Percentiles rank a stretch among this genome's conserved stretches.
These are phyloP conservation scores for Fusarium sp. DNA, from an alignment of 2,329 filamentous ascomycete species.

Conservation along the genomic window DNA sequence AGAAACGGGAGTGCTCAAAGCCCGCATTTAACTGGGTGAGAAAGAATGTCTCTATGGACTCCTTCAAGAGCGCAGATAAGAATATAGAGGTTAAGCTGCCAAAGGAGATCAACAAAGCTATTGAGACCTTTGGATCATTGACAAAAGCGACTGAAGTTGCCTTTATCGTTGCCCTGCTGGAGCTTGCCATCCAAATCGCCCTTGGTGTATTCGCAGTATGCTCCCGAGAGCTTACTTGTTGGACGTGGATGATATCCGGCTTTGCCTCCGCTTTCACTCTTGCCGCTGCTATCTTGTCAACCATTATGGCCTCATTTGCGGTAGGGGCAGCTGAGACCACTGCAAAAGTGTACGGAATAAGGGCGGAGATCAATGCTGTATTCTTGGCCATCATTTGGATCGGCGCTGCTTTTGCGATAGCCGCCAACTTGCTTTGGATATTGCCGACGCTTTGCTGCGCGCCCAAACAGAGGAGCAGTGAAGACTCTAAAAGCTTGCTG, in stretches of 20 bases:
- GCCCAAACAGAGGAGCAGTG: neutral
- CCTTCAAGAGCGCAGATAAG: neutral
- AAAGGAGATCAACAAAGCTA: neutral
- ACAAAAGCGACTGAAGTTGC: neutral
- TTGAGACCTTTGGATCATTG: neutral
- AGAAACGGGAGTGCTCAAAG: neutral
- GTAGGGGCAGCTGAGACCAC: neutral
- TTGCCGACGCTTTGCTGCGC: neutral
- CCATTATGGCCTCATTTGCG: neutral
- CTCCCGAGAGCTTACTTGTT: neutral
- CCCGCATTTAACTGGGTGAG: neutral
- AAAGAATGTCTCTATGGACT: neutral
- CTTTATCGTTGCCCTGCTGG: neutral
- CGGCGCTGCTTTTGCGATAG: neutral
- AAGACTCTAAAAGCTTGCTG: neutral
- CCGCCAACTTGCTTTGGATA: neutral
- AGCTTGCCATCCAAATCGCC: neutral
- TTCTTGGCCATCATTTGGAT: neutral
- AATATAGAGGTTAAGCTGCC: neutral
- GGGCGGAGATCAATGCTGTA: neutral
- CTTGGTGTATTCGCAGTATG: neutral
- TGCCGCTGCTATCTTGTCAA: neutral
- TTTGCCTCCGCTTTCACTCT: neutral
- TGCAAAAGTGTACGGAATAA: neutral
- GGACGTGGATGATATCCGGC: constrained; percentile 1